These are phyloP conservation scores for Fusarium sp. DNA, from an alignment of 2,329 filamentous ascomycete species.

Conservation along the genomic window DNA sequence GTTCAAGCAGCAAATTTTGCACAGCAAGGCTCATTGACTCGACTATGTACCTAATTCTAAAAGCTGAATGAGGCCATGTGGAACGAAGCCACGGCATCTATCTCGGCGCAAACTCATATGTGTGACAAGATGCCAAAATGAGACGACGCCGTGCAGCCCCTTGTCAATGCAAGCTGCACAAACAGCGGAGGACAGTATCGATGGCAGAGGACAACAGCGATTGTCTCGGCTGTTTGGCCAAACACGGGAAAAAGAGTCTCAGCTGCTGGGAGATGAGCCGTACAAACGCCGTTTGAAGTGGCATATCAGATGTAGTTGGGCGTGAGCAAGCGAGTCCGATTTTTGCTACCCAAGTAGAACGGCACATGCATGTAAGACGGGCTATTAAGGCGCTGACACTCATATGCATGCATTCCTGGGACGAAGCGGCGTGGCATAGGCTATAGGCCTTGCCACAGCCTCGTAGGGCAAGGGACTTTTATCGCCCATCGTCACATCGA, in stretches of 20 bases:
- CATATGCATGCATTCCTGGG: constrained; percentile 12
- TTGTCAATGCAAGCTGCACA: constrained; percentile 33
- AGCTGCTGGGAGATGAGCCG: constrained; percentile 21
- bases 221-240: constrained; percentile 45
- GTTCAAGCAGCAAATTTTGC: neutral
- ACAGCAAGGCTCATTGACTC: constrained; percentile 21
- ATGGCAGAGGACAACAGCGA: constrained; percentile 33
- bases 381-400: constrained; percentile 18
- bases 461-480: constrained; percentile 29
- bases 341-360: constrained; percentile 9
- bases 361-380: constrained; percentile 27
- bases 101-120: constrained; percentile 28
- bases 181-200: constrained; percentile 32
- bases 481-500: constrained; percentile 20
- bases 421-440: constrained; percentile 27
- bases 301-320: constrained; percentile 10
- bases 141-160: constrained; percentile 30
- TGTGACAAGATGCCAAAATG: constrained; percentile 30
- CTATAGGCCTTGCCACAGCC: constrained; percentile 16
- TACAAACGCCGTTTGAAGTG: constrained; percentile 24
- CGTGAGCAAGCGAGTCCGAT: constrained; percentile 12
- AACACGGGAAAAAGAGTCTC: constrained; percentile 36
- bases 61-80: constrained; percentile 13
- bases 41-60: constrained; percentile 2
- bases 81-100: constrained; percentile 20